Percentiles rank a stretch among this genome's conserved stretches.
Conservation (phyloP, 2,329 filamentous ascomycete genomes). For the Trichoderma atroviride region DNA sequence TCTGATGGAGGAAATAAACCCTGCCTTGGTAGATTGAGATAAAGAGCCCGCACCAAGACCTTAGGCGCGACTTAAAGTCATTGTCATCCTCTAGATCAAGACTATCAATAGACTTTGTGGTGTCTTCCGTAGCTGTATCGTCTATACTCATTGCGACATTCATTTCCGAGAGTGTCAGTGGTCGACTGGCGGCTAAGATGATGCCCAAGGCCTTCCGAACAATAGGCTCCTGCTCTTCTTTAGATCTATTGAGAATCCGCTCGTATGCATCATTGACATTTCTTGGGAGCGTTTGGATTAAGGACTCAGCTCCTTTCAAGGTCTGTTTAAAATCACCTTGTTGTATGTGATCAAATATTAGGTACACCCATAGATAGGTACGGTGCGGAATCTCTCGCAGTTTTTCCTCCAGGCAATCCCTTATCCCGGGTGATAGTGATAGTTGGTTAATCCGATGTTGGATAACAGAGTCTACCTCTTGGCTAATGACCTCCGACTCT, state of each 20-base stretch:
- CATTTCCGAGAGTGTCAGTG: conserved; percentile 36
- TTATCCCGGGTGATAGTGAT: conserved; percentile 18
- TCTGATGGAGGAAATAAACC: conserved; percentile 40
- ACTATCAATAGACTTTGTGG: conserved; percentile 19
- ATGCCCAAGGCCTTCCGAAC: conserved; percentile 33
- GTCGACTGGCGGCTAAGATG: conserved; percentile 35
- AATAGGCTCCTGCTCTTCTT: neutral
- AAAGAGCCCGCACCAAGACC: conserved; percentile 37
- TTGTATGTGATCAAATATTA: conserved; percentile 40
- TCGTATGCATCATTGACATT: conserved; percentile 38
- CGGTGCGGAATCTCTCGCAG: conserved; percentile 32
- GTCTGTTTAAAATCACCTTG: conserved; percentile 31
- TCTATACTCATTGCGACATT: conserved; percentile 34
- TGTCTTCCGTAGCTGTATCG: neutral
- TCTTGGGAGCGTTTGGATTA: conserved; percentile 33
- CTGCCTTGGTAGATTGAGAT: conserved; percentile 34
- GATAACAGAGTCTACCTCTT: conserved; percentile 43
- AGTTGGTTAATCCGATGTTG: conserved; percentile 32
- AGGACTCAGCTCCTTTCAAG: conserved; percentile 27
- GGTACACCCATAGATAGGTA: conserved; percentile 44
- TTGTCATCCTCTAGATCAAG: conserved; percentile 32
- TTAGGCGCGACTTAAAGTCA: conserved; percentile 30
- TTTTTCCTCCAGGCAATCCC: neutral
- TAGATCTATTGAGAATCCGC: conserved; percentile 34
- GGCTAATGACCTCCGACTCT: conserved; percentile 40